Evolutionary conservation across 371 early-diverging fungal species (phyloP), one percentile per base, ranked within the genome.

Genomic region (Funneliformis caledonium): DNA sequence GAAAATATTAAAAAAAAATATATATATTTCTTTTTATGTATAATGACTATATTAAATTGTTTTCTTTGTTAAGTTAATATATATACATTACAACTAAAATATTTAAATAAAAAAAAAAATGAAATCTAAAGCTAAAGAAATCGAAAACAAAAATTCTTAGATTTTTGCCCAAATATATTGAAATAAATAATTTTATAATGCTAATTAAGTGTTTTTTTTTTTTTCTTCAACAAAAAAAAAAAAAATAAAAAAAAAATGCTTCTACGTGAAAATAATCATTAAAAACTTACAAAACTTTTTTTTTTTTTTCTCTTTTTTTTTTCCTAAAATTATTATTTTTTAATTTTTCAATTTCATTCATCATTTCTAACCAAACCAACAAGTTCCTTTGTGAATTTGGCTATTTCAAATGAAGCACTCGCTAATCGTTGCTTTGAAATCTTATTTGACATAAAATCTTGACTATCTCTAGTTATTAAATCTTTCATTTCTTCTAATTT

Each of bases 321-420:
- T 56, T 19, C 6, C 16, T 52, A 56, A 19, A 56, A 19, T 56
- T 16, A 56, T 56, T 52, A 52, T 52, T 52, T 19, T 19, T 19
- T 6, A 16, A 37, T 56, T 14, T 56, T 56, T 56, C 19, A 56
- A 56, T 56, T 16, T 19, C 19, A 56, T 47, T 33, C 52, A 73
- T 22, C 31, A 0, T 78, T 50, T 47, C 87, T 85, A 37, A 88
- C 82, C 70, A 92, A 84, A 73, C 85, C 86, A 62, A 94, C 89
- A 22, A 95, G 85, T 47, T 93, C 93, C 82, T 94, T 94, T 37
- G 93, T 93, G 80, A 86, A 91, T 85, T 96, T 96, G 12, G 97
- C 97, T 83, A 98, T 95, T 82, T 98, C 97, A 84, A 96, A 96
- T 33, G 93, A 88, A 12, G 94, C 95, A 79, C 93, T 92, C 14